Evolutionary conservation across 2,329 filamentous ascomycete species (phyloP).

Genomic region (Scedosporium apiospermum): DNA sequence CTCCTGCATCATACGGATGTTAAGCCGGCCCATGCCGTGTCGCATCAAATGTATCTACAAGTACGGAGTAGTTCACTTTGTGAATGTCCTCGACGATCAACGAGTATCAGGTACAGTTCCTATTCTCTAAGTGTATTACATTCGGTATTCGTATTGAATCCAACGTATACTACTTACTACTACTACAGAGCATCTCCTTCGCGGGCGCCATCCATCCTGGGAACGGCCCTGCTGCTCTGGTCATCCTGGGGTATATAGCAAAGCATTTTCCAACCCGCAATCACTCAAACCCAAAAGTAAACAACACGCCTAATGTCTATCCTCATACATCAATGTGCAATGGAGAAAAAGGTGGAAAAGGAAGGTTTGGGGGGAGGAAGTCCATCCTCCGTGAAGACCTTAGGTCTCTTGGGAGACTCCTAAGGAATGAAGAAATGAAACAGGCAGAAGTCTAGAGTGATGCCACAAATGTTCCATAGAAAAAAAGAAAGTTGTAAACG

Average conservation of each 20-base stretch:
- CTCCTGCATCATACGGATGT: neutral
- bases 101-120: neutral
- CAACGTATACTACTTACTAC: neutral
- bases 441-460: neutral
- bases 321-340: neutral
- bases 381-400: neutral
- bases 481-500: neutral
- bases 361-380: neutral
- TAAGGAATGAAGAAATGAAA: too few relatives aligned
- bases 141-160: too few relatives aligned
- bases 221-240: neutral
- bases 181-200: neutral
- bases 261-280: neutral
- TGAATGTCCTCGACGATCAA: neutral
- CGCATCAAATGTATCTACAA: neutral
- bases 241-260: neutral
- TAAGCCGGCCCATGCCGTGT: neutral
- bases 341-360: neutral
- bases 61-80: neutral
- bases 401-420: neutral
- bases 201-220: neutral
- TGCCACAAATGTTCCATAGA: neutral
- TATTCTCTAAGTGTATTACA: neutral
- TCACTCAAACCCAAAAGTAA: neutral
- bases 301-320: neutral